Conservation (phyloP, 768 basidiomycete species). For the Pholiota microspora region DNA sequence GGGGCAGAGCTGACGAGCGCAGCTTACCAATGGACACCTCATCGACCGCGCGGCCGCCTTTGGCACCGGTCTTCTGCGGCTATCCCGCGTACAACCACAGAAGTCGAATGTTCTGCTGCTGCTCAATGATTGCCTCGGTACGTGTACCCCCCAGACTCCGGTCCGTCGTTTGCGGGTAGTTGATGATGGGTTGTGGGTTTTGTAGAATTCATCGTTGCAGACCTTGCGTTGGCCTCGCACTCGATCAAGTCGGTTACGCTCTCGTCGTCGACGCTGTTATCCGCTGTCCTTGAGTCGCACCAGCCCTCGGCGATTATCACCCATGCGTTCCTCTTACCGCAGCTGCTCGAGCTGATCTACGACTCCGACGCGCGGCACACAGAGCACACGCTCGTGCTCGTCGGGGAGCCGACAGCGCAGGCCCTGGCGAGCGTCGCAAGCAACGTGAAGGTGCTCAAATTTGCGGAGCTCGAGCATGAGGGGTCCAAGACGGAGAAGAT, state of each 20-base stretch:
- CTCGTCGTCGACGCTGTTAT: slow-evolving; percentile 57
- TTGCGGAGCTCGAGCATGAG: slow-evolving; percentile 69
- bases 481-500: slow-evolving; percentile 51
- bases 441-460: slow-evolving; percentile 57
- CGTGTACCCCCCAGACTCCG: no score
- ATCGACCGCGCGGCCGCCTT: slow-evolving; percentile 70
- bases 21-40: slow-evolving; percentile 76
- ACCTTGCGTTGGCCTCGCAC: slow-evolving; percentile 73
- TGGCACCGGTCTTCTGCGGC: slow-evolving; percentile 66
- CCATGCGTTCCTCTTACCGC: slow-evolving; percentile 60
- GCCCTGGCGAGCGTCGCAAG: slow-evolving; percentile 45
- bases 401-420: slow-evolving; percentile 58
- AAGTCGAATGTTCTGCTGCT: slow-evolving; percentile 73
- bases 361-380: slow-evolving; percentile 47
- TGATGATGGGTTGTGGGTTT: no score
- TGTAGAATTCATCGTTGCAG: slow-evolving; percentile 79
- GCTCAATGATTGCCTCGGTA: slow-evolving; percentile 78
- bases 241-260: slow-evolving; percentile 70
- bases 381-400: slow-evolving; percentile 63
- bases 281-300: slow-evolving; percentile 60
- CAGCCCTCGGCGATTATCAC: slow-evolving; percentile 76
- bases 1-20: neutral
- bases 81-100: slow-evolving; percentile 51
- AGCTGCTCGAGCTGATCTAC: slow-evolving; percentile 71
- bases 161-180: no score